Conservation (phyloP, 2,329 filamentous ascomycete genomes). For the Trichophyton schoenleinii region DNA sequence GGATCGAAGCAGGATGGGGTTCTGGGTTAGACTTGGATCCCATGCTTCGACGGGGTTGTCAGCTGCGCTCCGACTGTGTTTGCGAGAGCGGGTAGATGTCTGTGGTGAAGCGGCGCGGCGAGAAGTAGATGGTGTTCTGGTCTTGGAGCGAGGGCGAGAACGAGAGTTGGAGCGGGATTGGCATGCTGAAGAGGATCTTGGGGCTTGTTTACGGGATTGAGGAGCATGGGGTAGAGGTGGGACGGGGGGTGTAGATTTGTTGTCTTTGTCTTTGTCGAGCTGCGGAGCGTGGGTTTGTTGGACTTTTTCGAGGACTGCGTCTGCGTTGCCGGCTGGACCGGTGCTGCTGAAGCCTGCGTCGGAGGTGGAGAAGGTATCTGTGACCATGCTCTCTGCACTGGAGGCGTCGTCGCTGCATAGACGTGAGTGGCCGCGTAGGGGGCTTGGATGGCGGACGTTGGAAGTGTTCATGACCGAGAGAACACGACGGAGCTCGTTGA, state of each 20-base stretch:
- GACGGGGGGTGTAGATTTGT: constrained; percentile 32
- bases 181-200: background rate
- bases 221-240: constrained; percentile 30
- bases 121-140: background rate
- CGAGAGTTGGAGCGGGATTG: background rate
- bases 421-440: constrained; percentile 28
- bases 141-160: background rate
- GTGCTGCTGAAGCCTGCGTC: constrained; percentile 20
- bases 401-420: constrained; percentile 24
- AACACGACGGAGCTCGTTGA: constrained; percentile 38
- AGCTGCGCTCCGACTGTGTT: background rate
- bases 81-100: background rate
- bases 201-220: background rate
- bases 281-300: background rate
- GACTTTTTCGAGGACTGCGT: background rate
- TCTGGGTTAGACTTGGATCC: constrained; percentile 21
- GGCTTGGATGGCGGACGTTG: constrained; percentile 29
- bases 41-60: background rate
- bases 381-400: constrained; percentile 36
- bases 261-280: constrained; percentile 11
- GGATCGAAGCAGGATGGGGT: constrained; percentile 9
- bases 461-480: constrained; percentile 29
- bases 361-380: constrained; percentile 26
- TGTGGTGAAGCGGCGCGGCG: background rate
- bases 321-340: background rate